Percentiles rank a stretch among this genome's conserved stretches.
Evolutionary conservation across 257 asterid genomes (phyloP).

Genomic region (Dorcoceras hygrometricum): DNA sequence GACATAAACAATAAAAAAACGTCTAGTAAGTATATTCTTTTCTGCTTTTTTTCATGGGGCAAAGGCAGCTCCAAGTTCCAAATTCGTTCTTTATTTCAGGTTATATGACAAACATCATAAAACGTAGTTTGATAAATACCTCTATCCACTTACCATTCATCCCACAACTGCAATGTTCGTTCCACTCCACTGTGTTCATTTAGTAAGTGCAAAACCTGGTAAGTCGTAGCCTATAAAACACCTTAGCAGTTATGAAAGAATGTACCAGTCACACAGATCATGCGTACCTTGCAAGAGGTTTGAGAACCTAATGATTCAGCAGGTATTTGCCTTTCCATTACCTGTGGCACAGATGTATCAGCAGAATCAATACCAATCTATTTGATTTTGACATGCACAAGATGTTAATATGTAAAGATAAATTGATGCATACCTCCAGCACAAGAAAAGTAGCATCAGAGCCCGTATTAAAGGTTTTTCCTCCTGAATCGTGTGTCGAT

Average conservation of each 20-base stretch:
- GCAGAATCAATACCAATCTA: conserved; percentile 15
- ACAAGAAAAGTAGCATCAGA: conserved; percentile 60
- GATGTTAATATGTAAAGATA: conserved; percentile 18
- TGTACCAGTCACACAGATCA: conserved; percentile 25
- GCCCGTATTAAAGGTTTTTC: conserved; percentile 30
- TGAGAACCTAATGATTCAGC: conserved; percentile 45
- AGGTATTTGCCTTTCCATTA: conserved; percentile 58
- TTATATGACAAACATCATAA: not conserved
- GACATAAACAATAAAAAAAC: too few species aligned
- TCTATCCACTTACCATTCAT: conserved; percentile 66
- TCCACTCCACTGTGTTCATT: conserved; percentile 88
- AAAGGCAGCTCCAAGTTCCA: not conserved
- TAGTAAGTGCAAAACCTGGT: conserved; percentile 71
- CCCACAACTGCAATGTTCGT: conserved; percentile 68
- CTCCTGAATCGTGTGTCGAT: conserved; percentile 26
- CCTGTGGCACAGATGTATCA: conserved; percentile 38
- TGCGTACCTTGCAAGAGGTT: conserved; percentile 60
- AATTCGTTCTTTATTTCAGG: not conserved
- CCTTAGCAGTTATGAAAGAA: conserved; percentile 20
- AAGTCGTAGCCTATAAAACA: conserved; percentile 24
- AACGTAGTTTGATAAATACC: conserved; percentile 4
- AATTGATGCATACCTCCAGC: conserved; percentile 62
- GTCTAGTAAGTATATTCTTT: too few species aligned
- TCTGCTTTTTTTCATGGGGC: not conserved
- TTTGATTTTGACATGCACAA: conserved; percentile 19